Conservation (phyloP, 176 grass and related monocot genomes). For the Carex scoparia region DNA sequence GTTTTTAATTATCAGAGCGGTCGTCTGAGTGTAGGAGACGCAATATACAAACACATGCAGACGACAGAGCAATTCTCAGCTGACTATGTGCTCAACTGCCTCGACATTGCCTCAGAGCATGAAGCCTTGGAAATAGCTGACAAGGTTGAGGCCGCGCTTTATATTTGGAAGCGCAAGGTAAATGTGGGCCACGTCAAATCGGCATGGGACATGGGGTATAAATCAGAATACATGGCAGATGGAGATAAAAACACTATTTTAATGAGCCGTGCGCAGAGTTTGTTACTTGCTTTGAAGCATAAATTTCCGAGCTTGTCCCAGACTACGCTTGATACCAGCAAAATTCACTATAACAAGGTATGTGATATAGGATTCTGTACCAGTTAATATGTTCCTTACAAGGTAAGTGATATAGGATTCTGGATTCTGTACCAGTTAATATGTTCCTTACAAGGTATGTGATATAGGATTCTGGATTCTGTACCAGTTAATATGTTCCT, state of each 20-base stretch:
- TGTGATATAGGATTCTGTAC: conserved; percentile 10
- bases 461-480: not conserved
- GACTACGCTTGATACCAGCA: conserved; percentile 84
- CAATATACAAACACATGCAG: conserved; percentile 66
- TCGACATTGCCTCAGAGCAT: conserved; percentile 68
- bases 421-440: not conserved
- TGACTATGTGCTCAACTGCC: conserved; percentile 67
- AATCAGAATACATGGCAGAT: conserved; percentile 57
- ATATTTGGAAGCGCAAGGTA: conserved; percentile 70
- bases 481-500: not conserved
- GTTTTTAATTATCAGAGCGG: conserved; percentile 37
- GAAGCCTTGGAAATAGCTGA: conserved; percentile 87
- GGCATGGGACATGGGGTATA: conserved; percentile 51
- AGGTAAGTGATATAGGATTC: conserved; percentile 44
- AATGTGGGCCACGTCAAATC: conserved; percentile 46
- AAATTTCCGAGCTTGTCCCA: conserved; percentile 82
- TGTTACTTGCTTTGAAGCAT: conserved; percentile 78
- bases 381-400: conserved; percentile 18
- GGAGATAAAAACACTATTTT: conserved; percentile 76
- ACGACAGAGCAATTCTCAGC: conserved; percentile 72
- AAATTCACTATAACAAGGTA: conserved; percentile 98
- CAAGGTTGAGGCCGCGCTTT: conserved; percentile 60
- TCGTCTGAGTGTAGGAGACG: conserved; percentile 62
- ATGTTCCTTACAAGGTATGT: conserved; percentile 47
- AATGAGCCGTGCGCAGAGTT: conserved; percentile 58